phyloP scores from a whole-genome alignment of 2,329 filamentous ascomycete genomes.

The Myriosclerotinia curreyana region DNA sequence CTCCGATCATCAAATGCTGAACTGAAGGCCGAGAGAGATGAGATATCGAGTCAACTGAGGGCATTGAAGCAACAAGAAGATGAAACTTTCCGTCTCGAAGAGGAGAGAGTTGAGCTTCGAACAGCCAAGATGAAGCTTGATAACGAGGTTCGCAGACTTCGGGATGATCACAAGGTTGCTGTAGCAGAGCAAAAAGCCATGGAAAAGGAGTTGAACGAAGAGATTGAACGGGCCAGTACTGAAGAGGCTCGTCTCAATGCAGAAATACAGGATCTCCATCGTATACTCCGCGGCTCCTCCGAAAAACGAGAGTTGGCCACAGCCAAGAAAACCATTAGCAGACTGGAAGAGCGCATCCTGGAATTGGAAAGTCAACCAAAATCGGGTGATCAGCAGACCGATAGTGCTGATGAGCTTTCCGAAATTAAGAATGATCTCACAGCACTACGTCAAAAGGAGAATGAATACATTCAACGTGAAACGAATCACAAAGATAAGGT shows the following conservation, averaged over 20 bases:
- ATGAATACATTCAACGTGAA: conserved; percentile 63
- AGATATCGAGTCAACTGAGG: conserved; percentile 59
- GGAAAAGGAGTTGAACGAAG: conserved; percentile 62
- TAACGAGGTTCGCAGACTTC: conserved; percentile 61
- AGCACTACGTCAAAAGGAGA: conserved; percentile 62
- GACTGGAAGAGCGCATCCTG: conserved; percentile 56
- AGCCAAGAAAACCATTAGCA: conserved; percentile 60
- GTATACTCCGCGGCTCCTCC: conserved; percentile 39
- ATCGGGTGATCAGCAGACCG: conserved; percentile 42
- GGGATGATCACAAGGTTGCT: conserved; percentile 60
- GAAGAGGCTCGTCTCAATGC: conserved; percentile 62
- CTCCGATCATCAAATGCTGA: conserved; percentile 56
- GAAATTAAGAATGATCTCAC: conserved; percentile 61
- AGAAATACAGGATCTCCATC: conserved; percentile 53
- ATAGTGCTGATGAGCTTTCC: conserved; percentile 53
- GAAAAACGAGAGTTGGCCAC: conserved; percentile 45
- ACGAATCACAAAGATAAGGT: conserved; percentile 59
- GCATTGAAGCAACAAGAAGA: conserved; percentile 54
- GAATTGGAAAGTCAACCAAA: conserved; percentile 45
- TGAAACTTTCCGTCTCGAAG: conserved; percentile 60
- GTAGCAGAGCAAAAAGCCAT: conserved; percentile 55
- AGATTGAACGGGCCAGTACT: conserved; percentile 62
- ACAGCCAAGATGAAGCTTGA: conserved; percentile 67
- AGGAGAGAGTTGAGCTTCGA: conserved; percentile 66
- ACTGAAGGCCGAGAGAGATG: conserved; percentile 62